phyloP scores from a whole-genome alignment of 805 yeast species.

The Clavispora carvajalis region DNA sequence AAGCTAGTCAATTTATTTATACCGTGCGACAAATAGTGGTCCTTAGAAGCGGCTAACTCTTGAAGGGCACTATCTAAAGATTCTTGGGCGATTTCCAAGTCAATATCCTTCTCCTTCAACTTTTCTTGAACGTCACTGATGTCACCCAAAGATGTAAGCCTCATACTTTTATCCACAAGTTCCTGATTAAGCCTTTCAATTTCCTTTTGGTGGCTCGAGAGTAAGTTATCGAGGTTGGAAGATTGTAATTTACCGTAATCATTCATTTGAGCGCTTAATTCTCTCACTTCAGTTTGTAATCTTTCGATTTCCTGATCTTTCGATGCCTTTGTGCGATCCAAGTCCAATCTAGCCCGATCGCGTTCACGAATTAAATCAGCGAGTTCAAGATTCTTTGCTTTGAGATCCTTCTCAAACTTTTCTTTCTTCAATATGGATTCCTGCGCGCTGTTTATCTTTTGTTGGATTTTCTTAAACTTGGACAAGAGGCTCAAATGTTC shows the following conservation, averaged over 20 bases:
- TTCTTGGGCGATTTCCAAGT: constrained; percentile 72
- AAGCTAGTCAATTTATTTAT: constrained; percentile 44
- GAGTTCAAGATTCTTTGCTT: constrained; percentile 78
- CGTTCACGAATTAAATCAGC: constrained; percentile 88
- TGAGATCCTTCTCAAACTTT: constrained; percentile 73
- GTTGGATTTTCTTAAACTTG: constrained; percentile 75
- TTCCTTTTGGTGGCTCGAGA: constrained; percentile 61
- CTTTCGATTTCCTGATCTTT: constrained; percentile 62
- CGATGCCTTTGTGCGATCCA: constrained; percentile 63
- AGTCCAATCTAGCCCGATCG: constrained; percentile 79
- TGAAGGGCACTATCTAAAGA: constrained; percentile 68
- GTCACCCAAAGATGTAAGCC: constrained; percentile 19
- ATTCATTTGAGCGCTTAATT: constrained; percentile 51
- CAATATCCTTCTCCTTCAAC: constrained; percentile 67
- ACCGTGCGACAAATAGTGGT: constrained; percentile 37
- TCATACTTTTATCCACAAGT: constrained; percentile 24
- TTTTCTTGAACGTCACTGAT: constrained; percentile 34
- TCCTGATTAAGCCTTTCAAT: constrained; percentile 43
- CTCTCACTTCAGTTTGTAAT: constrained; percentile 59
- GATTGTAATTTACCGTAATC: constrained; percentile 60
- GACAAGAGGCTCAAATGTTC: constrained; percentile 79
- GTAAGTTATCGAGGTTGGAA: constrained; percentile 53
- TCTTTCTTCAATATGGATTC: constrained; percentile 84
- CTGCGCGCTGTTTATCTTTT: constrained; percentile 83
- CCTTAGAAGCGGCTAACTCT: constrained; percentile 49